Base-by-base conservation (phyloP, 106 monocot genomes). In the Narthecium ossifragum region DNA sequence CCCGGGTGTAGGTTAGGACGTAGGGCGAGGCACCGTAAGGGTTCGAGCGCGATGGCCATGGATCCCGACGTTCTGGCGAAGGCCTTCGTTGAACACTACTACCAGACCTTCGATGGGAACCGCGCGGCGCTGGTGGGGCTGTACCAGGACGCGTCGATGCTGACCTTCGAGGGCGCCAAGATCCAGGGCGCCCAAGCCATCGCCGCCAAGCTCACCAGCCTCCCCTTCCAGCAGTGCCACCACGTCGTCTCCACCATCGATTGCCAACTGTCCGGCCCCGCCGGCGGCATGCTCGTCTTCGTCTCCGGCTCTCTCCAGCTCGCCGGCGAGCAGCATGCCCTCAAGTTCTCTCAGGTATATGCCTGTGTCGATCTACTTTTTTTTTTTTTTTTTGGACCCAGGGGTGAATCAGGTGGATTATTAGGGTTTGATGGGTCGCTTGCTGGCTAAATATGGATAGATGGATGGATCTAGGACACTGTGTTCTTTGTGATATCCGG, bases 141-240 rank as follows among this genome's bases (percentile, higher is more conserved):
- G 0, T 84, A 84, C 68, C 84, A 84, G 71, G 84, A 84, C 23
- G 17, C 17, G n/a, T 84, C 84, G 8, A 84, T 84, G 84, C 84
- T 84, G 46, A 75, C 78, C 1, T 84, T 84, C 55, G 84, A 84
- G 55, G 84, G 78, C 1, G 63, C 47, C 28, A 84, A 79, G 60
- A 68, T 53, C 30, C 70, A 68, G 67, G 84, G 84, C 15, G 38
- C 68, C 10, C 72, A 71, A 51, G 72, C 78, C 20, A 84, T 84
- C 72, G 69, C 60, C 31, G 64, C 53, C 30, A 84, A 84, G 68
- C 74, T 84, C 43, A 54, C 60, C 31, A 30, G 67, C 2, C 64
- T 84, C n/a, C 75, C 78, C 5, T 84, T 84, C 72, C 84, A 84
- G 71, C 84, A 84, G 75, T 84, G 78, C 61, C 64, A 53, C 45